Conservation (phyloP, 139 green algal species). For the Chlamydomonas sp. region DNA sequence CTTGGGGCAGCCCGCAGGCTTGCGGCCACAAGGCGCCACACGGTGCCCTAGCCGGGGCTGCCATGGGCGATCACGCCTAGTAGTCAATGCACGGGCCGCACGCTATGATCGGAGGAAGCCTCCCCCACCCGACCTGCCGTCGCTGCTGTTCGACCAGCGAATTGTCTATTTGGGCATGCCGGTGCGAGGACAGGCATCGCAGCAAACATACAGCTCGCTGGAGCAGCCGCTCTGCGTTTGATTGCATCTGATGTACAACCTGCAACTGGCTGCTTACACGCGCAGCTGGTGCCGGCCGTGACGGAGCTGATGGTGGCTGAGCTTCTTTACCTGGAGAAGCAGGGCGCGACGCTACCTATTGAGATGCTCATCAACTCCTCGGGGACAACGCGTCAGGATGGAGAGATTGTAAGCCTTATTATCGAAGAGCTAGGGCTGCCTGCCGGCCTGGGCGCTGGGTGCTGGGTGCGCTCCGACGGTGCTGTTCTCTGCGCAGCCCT, state of each 20-base stretch:
- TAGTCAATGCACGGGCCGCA: conserved; percentile 41
- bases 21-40: neutral
- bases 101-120: conserved; percentile 58
- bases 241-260: neutral
- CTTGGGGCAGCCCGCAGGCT: neutral
- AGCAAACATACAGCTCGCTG: neutral
- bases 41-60: neutral
- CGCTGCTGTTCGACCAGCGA: conserved; percentile 93
- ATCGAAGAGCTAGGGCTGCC: neutral
- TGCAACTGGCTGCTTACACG: neutral
- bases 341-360: conserved; percentile 85
- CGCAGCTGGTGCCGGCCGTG: conserved; percentile 95
- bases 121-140: conserved; percentile 96
- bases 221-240: neutral
- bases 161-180: conserved; percentile 99
- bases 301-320: conserved; percentile 99
- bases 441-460: no score
- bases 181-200: conserved; percentile 43
- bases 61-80: conserved; percentile 15
- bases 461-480: neutral
- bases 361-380: conserved; percentile 99
- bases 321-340: conserved; percentile 97
- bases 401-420: conserved; percentile 63
- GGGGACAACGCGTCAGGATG: conserved; percentile 78
- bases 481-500: neutral